Base-by-base conservation (phyloP, 2,329 filamentous ascomycete species). In the Fusarium abutilonis region DNA sequence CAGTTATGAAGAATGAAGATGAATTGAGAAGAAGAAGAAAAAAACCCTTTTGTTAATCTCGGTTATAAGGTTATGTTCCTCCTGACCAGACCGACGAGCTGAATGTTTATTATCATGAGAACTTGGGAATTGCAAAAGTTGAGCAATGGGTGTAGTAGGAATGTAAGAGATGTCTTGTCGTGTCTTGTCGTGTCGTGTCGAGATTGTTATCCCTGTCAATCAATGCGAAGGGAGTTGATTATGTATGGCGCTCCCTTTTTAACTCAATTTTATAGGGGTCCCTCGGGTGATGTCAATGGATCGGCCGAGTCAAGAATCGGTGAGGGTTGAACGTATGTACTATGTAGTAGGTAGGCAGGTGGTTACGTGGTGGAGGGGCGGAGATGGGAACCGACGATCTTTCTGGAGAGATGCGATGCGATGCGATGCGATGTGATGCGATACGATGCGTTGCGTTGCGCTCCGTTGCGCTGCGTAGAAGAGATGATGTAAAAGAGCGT, bases 201-300 rank as follows among this genome's bases (percentile, higher is more conserved):
- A 41, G 26, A 46, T 49, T 61, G 40, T 39, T 39, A 59, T 28
- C 29, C 39, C 52, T 36, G 45, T 46, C 44, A 62, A 45, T 52
- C 44, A 62, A 45, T 52, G 53, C 38, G 40, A 40, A 52, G 44
- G 52, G 41, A 50, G 40, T 56, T 41, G 47, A 57, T 42, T 54
- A 65, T 58, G 61, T 59, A 65, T 54, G 61, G 55, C 66, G 62
- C 48, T 59, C 53, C 62, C 54, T 66, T 60, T 60, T 41, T 34
- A 45, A 60, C 15, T 45, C 46, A 36, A 49, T 43, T 46, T 56
- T 34, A 36, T 45, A 55, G 44, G 46, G 50, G 42, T 56, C 46
- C 32, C 46, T 48, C 26, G 19, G 48, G 58, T 66, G 62, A 66
- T 65, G 57, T 66, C 52, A 57, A 66, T 48, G 49, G 62, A 56